phyloP scores from a whole-genome alignment of 202 grass and related monocot species.

The Setaria viridis region DNA sequence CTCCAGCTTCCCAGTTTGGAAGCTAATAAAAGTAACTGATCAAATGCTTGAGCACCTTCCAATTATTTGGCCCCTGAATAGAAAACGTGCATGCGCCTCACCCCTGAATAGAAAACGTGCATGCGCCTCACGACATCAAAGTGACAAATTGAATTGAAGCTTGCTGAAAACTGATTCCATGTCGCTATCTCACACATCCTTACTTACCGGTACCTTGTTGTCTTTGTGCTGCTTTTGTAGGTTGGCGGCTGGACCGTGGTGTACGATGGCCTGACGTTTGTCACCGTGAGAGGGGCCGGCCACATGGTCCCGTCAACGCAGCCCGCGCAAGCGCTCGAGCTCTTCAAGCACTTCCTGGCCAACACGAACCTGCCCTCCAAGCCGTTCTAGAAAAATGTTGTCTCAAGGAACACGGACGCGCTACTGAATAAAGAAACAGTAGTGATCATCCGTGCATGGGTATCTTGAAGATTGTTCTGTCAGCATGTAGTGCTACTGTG shows the following conservation, averaged over 20 bases:
- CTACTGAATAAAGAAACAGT: not conserved
- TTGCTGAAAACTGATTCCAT: not conserved
- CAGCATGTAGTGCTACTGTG: not conserved
- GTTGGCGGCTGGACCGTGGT: slow-evolving; percentile 62
- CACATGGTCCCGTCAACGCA: slow-evolving; percentile 47
- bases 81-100: not conserved
- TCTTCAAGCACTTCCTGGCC: slow-evolving; percentile 53
- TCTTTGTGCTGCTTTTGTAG: slow-evolving; percentile 20
- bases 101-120: not conserved
- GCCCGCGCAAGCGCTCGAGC: slow-evolving; percentile 24
- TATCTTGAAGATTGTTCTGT: not conserved
- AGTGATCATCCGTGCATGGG: not conserved
- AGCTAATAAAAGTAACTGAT: too few relatives aligned
- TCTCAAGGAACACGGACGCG: not conserved
- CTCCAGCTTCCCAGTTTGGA: too few relatives aligned
- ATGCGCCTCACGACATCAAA: not conserved
- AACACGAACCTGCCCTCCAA: slow-evolving; percentile 38
- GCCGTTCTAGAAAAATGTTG: slow-evolving; percentile 18
- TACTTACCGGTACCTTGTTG: not conserved
- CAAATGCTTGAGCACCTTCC: not conserved
- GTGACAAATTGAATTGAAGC: not conserved
- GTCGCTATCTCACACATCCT: not conserved
- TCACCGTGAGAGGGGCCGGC: slow-evolving; percentile 56
- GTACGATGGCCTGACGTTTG: slow-evolving; percentile 58
- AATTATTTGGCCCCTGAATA: not conserved